These are phyloP conservation scores for Cryptococcus sp. DNA, from an alignment of 1,284 basidiomycete genomes.

Conservation along the genomic window DNA sequence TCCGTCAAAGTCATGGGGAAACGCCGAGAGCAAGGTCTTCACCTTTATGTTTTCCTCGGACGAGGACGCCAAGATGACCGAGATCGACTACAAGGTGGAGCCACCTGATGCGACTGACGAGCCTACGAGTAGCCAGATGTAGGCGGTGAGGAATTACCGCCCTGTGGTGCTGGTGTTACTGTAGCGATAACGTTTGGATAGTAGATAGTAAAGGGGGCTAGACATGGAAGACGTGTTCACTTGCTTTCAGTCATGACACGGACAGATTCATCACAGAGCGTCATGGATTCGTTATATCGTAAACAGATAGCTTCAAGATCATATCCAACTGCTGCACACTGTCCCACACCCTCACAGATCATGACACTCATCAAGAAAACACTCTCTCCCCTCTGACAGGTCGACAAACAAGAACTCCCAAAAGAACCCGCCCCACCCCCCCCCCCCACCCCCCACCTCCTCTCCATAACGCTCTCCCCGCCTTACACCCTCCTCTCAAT, in stretches of 20 bases:
- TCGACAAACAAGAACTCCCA: background rate
- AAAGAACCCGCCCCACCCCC: background rate
- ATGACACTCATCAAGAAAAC: background rate
- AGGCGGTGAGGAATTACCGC: too few relatives aligned
- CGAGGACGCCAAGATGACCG: slow-evolving; percentile 33
- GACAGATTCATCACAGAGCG: too few relatives aligned
- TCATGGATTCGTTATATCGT: too few relatives aligned
- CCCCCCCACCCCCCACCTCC: background rate
- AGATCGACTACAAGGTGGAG: slow-evolving; percentile 19
- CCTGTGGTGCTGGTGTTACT: too few relatives aligned
- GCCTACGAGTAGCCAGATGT: slow-evolving; percentile 27
- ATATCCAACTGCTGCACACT: too few relatives aligned
- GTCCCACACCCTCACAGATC: background rate
- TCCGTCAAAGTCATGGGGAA: slow-evolving; percentile 38
- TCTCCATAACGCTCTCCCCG: background rate
- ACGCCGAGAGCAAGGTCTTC: slow-evolving; percentile 44
- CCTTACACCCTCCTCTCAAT: slow-evolving; percentile 3
- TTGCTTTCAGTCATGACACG: too few relatives aligned
- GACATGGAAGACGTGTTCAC: too few relatives aligned
- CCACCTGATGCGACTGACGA: slow-evolving; percentile 15
- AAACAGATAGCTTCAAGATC: too few relatives aligned
- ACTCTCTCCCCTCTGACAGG: background rate
- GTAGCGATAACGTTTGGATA: too few relatives aligned
- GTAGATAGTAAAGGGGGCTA: too few relatives aligned
- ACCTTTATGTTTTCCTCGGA: slow-evolving; percentile 37